Evolutionary conservation across 768 basidiomycete species (phyloP).

Genomic region (Cyclocybe aegerita): DNA sequence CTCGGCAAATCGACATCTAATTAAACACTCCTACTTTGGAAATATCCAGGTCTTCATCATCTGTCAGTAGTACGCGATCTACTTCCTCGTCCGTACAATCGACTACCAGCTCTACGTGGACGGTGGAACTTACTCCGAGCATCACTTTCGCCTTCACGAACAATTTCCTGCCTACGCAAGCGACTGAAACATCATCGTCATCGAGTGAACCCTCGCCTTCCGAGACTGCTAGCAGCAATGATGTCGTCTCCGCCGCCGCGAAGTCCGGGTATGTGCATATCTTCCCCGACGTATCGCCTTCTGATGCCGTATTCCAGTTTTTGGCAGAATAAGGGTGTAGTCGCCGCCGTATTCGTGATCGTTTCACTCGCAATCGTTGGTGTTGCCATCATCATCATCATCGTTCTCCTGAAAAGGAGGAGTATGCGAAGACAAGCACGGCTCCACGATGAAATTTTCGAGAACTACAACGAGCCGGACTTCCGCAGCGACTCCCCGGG

Average conservation of each 20-base stretch:
- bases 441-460: slow-evolving; percentile 26
- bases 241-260: slow-evolving; percentile 4
- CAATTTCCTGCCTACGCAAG: not conserved
- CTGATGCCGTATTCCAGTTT: slow-evolving; percentile 26
- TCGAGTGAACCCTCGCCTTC: not conserved
- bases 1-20: not conserved
- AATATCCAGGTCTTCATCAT: no score
- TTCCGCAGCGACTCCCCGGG: slow-evolving; percentile 24
- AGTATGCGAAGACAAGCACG: slow-evolving; percentile 17
- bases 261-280: slow-evolving; percentile 16
- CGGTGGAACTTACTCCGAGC: not conserved
- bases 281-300: not conserved
- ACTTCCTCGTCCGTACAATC: slow-evolving; percentile 3
- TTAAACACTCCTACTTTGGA: no score
- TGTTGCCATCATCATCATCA: slow-evolving; percentile 19
- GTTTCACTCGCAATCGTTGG: slow-evolving; percentile 27
- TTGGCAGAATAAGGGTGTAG: slow-evolving; percentile 35
- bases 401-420: slow-evolving; percentile 23
- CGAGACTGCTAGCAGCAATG: not conserved
- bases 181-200: not conserved
- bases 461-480: slow-evolving; percentile 20
- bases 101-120: not conserved
- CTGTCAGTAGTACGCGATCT: no score
- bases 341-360: slow-evolving; percentile 34
- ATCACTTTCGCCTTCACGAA: slow-evolving; percentile 7